Base-by-base conservation (phyloP, 1,139 yeast species). In the Saccharomycopsis hybrid region DNA sequence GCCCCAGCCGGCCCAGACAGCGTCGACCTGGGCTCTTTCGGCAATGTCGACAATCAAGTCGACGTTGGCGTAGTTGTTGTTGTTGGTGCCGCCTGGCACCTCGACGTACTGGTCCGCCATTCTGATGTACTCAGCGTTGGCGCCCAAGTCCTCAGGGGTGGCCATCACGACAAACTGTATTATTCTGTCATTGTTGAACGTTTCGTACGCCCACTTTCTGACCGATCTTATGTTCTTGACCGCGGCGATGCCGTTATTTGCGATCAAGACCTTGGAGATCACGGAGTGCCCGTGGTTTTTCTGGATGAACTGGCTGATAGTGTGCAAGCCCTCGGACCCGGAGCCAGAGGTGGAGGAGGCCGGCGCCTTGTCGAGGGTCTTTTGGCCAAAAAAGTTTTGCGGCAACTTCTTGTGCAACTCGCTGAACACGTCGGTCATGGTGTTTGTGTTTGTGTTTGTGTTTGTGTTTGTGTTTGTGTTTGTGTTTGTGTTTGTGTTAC, bases 1-100 rank as follows among this genome's bases (percentile, higher is more conserved):
- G 61, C 99, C 99, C 97, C 97, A 85, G 60, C 99, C 99, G 36
- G 99, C 98, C 99, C 99, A 92, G 54, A 92, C 99, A 29, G 98
- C 99, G 66, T 92, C 96, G 53, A 86, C 97, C 58, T 88, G 80
- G 48, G 96, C 84, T 71, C 97, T 84, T 72, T 92, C 98, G 41
- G 99, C 99, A 52, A 92, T 75, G 63, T 92, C 99, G 47, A 92
- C 97, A 68, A 92, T 92, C 58, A 92, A 76, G 60, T 92, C 98
- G 56, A 92, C 99, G 64, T 92, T 92, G 61, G 99, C 98, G 66
- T 90, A 90, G 69, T 92, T 92, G 70, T 92, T 92, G 73, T 92
- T 92, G 71, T 94, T 94, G 52, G 97, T 92, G 51, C 98, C 98
- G 62, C 99, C 99, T 54, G 99, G 97, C 47, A 92, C 98, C 66